Evolutionary conservation across 2,329 filamentous ascomycete genomes (phyloP), one percentile per base, ranked within the genome.

Genomic region (Phoma sp.): DNA sequence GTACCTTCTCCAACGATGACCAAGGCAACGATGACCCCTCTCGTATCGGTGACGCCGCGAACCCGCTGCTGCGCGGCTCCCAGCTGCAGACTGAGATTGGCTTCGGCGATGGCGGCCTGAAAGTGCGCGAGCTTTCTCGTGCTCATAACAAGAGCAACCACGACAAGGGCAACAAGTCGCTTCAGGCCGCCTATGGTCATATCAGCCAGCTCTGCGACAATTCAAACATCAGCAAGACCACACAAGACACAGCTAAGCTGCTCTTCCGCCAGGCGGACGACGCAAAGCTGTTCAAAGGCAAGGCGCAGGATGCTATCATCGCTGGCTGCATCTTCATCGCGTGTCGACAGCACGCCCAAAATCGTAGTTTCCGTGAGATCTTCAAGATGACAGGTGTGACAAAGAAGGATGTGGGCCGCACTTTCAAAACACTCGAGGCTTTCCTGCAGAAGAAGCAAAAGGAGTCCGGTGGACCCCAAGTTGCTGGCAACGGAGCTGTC

Each of bases 1-100:
- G 95, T 73, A 99, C 95, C 0, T 99, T 99, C 78, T 92, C 93
- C 72, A 98, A 98, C 73, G 95, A 99, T 71, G 96, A 99, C 73
- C 91, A 96, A 75, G 91, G 91, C 69, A 93, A 90, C 70, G 96
- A 98, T 67, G 95, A 99, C 65, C 95, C 96, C 4, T 97, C 92
- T 55, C 95, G 95, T 91, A 93, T 99, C 62, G 95, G 95, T 80
- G 95, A 98, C 66, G 90, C 89, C 5, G 88, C 89, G 57, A 97
- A 98, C 71, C 89, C 91, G 48, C 86, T 99, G 38, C 83, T 96
- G 53, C 92, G 96, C 69, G 93, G 92, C 52, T 89, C 91, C 61
- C 92, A 96, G 77, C 86, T 97, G 40, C 87, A 93, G 70, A 97
- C 93, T 5, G 87, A 84, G 61, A 96, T 98, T 62, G 90, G 90